Base-by-base conservation (phyloP, 75 land plant species). In the Picea glauca region DNA sequence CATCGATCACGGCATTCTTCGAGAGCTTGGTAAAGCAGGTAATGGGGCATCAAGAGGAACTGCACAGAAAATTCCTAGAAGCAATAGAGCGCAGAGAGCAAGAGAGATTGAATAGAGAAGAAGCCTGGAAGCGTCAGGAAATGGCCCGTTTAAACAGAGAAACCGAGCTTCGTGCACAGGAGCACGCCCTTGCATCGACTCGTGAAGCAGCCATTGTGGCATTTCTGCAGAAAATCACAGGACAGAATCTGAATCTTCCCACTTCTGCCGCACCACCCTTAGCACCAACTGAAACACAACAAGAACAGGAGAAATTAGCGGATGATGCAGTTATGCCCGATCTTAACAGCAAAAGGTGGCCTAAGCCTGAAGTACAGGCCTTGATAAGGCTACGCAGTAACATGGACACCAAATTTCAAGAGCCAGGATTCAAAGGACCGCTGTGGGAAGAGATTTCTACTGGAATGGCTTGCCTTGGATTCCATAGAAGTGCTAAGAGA, bases 391-490 rank as follows among this genome's bases (percentile, higher is more conserved):
- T 94, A 20, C 54, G 96, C 60, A 87, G 86, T 60, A 58, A 82
- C 59, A 66, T 92, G 78, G 94, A 93, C 18, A 11, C 72, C 23
- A 86, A 78, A 46, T 88, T 87, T 75, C 86, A 80, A 15, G 84
- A 80, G 78, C 75, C 84, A 3, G 90, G 94, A 3, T 79, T 86
- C 26, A 90, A 86, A 54, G 87, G 83, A 2, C 87, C 89, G 5
- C 79, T 92, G 23, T 94, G 96, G 96, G 94, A 92, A 59, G 92
- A 88, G 78, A 85, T 94, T 72, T 88, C 91, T 31, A 35, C 83
- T 17, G 68, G 64, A 4, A 86, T 94, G 92, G 62, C 72, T 2
- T 60, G 57, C 30, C 23, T 92, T 66, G 96, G 96, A 5, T 94
- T 86, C 67, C 61, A 72, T 6, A 78, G 96, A 21, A 85, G 82